These are phyloP conservation scores for Chlorella sp. DNA, from an alignment of 139 green algal species.

Conservation along the genomic window DNA sequence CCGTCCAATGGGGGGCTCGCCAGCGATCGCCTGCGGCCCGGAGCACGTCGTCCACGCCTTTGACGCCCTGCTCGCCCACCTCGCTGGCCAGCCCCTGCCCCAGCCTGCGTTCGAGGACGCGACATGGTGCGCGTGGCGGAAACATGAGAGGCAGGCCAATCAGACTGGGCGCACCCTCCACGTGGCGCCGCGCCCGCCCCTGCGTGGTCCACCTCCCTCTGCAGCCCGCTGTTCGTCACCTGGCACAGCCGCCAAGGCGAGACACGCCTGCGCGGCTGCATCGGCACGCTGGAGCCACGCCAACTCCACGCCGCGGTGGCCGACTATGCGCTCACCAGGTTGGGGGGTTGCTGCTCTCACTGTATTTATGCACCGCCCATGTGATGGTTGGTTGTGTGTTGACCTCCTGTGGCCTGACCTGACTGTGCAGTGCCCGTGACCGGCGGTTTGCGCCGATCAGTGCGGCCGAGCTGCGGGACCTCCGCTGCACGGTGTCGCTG, in stretches of 20 bases:
- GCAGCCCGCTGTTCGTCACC: conserved; percentile 79
- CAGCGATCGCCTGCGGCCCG: too few relatives aligned
- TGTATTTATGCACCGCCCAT: neutral
- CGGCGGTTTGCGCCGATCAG: conserved; percentile 69
- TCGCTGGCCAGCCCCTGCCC: conserved; percentile 23
- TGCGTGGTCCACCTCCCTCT: neutral
- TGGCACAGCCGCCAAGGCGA: conserved; percentile 63
- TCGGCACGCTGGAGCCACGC: conserved; percentile 75
- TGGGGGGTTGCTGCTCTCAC: neutral
- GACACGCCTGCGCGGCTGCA: conserved; percentile 73
- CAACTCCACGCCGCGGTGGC: conserved; percentile 59
- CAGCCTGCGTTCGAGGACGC: conserved; percentile 49
- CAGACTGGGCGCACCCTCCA: neutral
- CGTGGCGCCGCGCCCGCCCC: neutral
- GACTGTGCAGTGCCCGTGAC: conserved; percentile 58
- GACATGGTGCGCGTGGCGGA: conserved; percentile 40
- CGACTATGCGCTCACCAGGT: conserved; percentile 83
- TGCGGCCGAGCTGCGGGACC: conserved; percentile 45
- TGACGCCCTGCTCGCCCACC: conserved; percentile 49
- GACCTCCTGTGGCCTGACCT: neutral
- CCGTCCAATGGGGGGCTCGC: too few relatives aligned
- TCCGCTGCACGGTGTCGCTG: conserved; percentile 82
- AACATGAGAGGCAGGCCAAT: neutral
- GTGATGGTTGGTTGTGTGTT: neutral
- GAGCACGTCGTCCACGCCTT: conserved; percentile 60